Base-by-base conservation (phyloP, 371 early-diverging fungal species). In the Mortierella sp. region DNA sequence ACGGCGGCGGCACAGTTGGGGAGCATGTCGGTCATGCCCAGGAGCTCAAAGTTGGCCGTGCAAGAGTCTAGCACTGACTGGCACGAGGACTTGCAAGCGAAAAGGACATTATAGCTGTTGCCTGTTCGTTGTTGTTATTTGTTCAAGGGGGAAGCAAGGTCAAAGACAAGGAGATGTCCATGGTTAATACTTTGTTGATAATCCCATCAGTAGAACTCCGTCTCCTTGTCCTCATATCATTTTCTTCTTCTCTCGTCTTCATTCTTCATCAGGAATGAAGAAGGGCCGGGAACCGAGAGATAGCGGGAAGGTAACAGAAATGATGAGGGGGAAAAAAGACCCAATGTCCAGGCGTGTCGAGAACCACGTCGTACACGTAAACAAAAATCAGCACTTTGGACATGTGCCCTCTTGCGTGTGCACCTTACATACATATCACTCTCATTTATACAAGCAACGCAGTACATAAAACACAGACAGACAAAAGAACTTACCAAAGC, bases 1-100 rank as follows among this genome's bases (percentile, higher is more conserved):
- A 90, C 81, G 12, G 77, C 41, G 11, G 82, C 71, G 10, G 46
- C 78, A 56, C 93, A 93, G 74, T 92, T 78, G 43, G 93, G 92
- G 11, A 92, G 74, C 21, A 88, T 51, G 35, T 73, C 35, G 5
- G 85, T 75, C 76, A 88, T 81, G 4, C 87, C 86, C n/a, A 88
- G 77, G 55, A 83, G 79, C 11, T 75, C 80, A 58, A 93, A 89
- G 24, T 90, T 83, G 16, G 86, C 85, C 44, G 54, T 78, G 75
- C 93, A 93, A n/a, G 79, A 60, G 7, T 78, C 49, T 35, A 70
- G 71, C 1, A 86, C 90, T 12, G 87, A 81, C 41, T 88, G 65
- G 71, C 93, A 93, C 24, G 91, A 81, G 6, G 91, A 90, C 24
- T 87, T 46, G 75, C 93, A 93, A 14, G 92, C 91, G 58, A 89